Conservation (phyloP, 2,329 filamentous ascomycete species). For the Aureobasidium namibiae region DNA sequence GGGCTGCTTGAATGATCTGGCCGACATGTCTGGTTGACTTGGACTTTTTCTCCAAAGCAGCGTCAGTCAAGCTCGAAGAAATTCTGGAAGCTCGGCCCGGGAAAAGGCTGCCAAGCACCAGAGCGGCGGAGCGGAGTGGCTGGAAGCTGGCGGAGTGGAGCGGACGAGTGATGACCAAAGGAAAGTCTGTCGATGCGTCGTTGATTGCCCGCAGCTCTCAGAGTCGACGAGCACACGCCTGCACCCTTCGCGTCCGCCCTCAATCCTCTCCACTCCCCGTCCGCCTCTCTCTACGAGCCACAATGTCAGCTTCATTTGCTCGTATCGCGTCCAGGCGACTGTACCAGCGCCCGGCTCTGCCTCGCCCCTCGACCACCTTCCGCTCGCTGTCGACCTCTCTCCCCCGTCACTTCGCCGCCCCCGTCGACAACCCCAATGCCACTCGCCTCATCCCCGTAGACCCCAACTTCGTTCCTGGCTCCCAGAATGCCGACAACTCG, state of each 20-base stretch:
- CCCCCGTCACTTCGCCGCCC: constrained; percentile 55
- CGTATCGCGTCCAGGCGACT: constrained; percentile 64
- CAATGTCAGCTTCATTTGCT: constrained; percentile 62
- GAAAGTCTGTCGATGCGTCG: constrained; percentile 1
- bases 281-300: background rate
- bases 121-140: background rate
- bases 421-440: constrained; percentile 39
- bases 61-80: constrained; percentile 1
- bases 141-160: background rate
- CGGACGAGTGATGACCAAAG: background rate
- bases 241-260: background rate
- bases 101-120: background rate
- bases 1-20: constrained; percentile 12
- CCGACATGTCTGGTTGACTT: background rate
- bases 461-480: constrained; percentile 50
- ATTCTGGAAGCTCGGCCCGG: background rate
- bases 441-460: constrained; percentile 60
- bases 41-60: background rate
- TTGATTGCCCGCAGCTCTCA: constrained; percentile 6
- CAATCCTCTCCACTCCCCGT: constrained; percentile 15
- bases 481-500: constrained; percentile 34
- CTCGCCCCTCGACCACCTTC: constrained; percentile 27
- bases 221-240: background rate
- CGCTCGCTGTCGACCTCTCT: constrained; percentile 60
- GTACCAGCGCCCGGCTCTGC: constrained; percentile 46